Conservation (phyloP, 1,284 basidiomycete species). For the Fomitiporia mediterranea region DNA sequence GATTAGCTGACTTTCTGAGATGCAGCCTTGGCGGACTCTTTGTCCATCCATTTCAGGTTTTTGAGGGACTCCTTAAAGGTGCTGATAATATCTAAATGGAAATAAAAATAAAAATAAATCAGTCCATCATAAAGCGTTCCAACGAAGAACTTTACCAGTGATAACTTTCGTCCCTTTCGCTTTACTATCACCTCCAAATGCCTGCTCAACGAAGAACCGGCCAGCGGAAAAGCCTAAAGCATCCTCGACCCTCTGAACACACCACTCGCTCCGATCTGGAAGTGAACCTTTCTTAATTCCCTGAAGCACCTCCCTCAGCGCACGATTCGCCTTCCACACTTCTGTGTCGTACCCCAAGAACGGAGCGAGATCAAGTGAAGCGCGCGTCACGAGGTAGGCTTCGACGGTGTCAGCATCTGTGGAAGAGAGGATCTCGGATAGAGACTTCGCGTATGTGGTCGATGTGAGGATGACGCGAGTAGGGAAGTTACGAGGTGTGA, state of each 20-base stretch:
- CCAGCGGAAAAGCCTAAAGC: constrained; percentile 73
- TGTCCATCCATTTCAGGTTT: constrained; percentile 89
- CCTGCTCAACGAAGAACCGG: constrained; percentile 81
- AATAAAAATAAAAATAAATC: background rate
- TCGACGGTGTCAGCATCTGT: constrained; percentile 74
- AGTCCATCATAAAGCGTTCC: background rate
- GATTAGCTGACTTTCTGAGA: constrained; percentile 63
- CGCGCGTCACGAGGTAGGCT: constrained; percentile 78
- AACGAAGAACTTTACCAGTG: constrained; percentile 40
- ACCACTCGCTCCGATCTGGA: constrained; percentile 78
- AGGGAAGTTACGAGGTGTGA: constrained; percentile 77
- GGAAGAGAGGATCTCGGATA: constrained; percentile 67
- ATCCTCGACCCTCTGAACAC: constrained; percentile 57
- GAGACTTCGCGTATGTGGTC: constrained; percentile 70
- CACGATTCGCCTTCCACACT: constrained; percentile 69
- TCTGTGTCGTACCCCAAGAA: constrained; percentile 71
- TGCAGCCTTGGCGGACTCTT: constrained; percentile 76
- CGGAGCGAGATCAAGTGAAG: constrained; percentile 61
- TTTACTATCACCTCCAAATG: constrained; percentile 80
- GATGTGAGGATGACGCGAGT: constrained; percentile 76
- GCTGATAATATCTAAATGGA: constrained; percentile 62
- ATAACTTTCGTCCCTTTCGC: constrained; percentile 83
- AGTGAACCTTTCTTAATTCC: constrained; percentile 87
- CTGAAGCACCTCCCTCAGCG: constrained; percentile 65
- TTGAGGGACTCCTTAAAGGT: constrained; percentile 81